Conservation (phyloP, 768 basidiomycete species). For the Boletus reticuloceps region DNA sequence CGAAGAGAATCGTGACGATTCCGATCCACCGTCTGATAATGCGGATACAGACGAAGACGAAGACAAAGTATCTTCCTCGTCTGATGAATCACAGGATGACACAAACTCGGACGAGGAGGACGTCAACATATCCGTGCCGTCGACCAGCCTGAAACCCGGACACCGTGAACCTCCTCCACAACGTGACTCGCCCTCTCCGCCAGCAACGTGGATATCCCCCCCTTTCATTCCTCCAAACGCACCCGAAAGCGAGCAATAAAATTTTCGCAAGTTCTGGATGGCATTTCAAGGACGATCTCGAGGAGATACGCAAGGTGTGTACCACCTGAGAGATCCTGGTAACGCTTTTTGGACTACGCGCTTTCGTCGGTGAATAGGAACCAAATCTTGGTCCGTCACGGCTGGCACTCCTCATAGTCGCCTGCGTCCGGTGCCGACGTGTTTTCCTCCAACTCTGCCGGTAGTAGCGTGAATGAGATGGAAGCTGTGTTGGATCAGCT, state of each 20-base stretch:
- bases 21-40: constrained; percentile 1
- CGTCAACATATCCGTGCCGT: neutral
- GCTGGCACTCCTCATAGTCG: constrained; percentile 70
- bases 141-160: neutral
- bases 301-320: constrained; percentile 74
- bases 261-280: constrained; percentile 80
- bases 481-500: constrained; percentile 59
- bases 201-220: constrained; percentile 31
- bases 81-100: constrained; percentile 8
- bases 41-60: constrained; percentile 9
- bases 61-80: constrained; percentile 17
- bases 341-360: neutral
- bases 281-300: constrained; percentile 78
- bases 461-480: constrained; percentile 59
- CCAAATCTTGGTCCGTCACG: constrained; percentile 67
- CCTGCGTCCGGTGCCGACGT: constrained; percentile 77
- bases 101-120: constrained; percentile 4
- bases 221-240: constrained; percentile 51
- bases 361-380: constrained; percentile 38
- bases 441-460: constrained; percentile 45
- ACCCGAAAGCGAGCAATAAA: constrained; percentile 46
- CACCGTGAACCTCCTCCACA: neutral
- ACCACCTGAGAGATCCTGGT: neutral
- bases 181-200: constrained; percentile 28
- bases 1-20: constrained; percentile 7